Base-by-base conservation (phyloP, 2,329 filamentous ascomycete species). In the Leptographium radiaticola region DNA sequence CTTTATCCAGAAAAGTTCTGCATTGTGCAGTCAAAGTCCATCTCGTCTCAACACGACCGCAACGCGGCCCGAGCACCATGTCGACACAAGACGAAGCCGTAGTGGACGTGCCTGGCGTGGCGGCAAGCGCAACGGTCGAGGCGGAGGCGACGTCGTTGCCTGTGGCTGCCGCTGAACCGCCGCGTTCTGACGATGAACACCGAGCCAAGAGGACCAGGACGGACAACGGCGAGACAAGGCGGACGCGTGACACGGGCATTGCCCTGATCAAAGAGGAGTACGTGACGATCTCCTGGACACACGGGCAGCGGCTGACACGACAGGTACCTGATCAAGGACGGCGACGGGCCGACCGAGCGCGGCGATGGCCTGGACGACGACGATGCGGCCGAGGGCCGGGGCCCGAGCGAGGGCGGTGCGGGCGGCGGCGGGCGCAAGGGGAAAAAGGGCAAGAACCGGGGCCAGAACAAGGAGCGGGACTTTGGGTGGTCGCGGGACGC, bases 401-500 rank as follows among this genome's bases (percentile, higher is more conserved):
- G 59, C 1, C 57, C 56, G 10, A 43, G 55, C 11, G 59, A 61
- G 40, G 61, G 60, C 39, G 59, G 49, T 6, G 55, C 49, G 38
- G 51, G 44, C 25, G 38, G 54, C 10, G 58, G 59, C 65, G 52
- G 56, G 48, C 68, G 66, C 58, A 66, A 65, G 61, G 66, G 62
- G 36, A 70, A 63, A 60, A 69, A 62, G 60, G 77, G 79, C 64
- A 84, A 83, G 64, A 61, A 80, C 59, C 75, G 75, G 46, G 87
- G 87, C 38, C 89, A 95, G 68, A 96, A 97, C 68, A 89, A 84
- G 59, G 81, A 81, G 60, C 85, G 91, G 55, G 79, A 79, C 45
- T 96, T 93, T 66, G 89, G 89, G 51, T 81, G 75, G 58, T 93
- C 88, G 44, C 78, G 81, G 57, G 91, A 97, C 65, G 79, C 79